Evolutionary conservation across 257 asterid genomes (phyloP).

Genomic region (Solanum dulcamara): DNA sequence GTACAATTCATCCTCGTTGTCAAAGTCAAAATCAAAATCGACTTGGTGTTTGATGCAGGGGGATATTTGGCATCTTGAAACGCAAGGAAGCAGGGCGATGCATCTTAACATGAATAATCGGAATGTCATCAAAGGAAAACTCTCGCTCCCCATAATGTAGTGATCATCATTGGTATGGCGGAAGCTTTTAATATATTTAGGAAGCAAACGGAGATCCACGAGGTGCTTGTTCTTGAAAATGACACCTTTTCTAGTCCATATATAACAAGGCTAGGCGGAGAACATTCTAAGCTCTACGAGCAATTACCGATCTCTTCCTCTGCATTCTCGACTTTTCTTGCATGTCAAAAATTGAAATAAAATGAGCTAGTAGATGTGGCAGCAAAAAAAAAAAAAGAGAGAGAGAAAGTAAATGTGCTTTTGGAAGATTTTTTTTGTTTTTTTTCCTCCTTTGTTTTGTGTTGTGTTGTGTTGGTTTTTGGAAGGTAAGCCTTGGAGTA

Average conservation of each 20-base stretch:
- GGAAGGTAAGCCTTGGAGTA: too few species aligned
- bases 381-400: too few species aligned
- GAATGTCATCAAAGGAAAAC: constrained; percentile 62
- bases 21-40: constrained; percentile 62
- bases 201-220: constrained; percentile 20
- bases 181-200: constrained; percentile 39
- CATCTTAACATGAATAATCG: constrained; percentile 45
- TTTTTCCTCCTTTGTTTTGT: neutral
- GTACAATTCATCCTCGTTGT: neutral
- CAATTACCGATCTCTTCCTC: constrained; percentile 14
- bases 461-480: too few species aligned
- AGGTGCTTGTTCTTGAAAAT: constrained; percentile 21
- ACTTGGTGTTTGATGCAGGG: constrained; percentile 63
- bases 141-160: constrained; percentile 55
- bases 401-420: neutral
- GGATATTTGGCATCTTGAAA: constrained; percentile 57
- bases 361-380: too few species aligned
- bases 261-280: constrained; percentile 49
- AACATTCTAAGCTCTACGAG: constrained; percentile 44
- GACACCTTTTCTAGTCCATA: constrained; percentile 62
- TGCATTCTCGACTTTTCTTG: constrained; percentile 20
- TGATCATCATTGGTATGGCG: constrained; percentile 15
- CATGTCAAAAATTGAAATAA: neutral
- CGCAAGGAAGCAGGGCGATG: constrained; percentile 66
- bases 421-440: neutral